Evolutionary conservation across 1,284 basidiomycete genomes (phyloP).

Genomic region (Marasmius sp.): DNA sequence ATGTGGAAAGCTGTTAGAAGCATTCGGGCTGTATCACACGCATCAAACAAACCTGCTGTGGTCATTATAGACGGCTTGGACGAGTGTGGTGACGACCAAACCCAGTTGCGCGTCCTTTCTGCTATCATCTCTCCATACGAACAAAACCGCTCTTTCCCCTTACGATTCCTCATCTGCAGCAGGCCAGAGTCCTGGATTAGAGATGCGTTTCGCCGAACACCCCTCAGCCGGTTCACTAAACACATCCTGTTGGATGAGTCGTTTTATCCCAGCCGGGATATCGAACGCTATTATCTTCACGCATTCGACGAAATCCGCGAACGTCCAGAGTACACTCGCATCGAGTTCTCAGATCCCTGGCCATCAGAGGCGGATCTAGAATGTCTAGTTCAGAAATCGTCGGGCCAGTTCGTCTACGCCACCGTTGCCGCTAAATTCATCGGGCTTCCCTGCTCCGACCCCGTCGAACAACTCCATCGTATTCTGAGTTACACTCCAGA

Average conservation of each 20-base stretch:
- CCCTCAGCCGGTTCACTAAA: neutral
- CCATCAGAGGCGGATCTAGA: conserved; percentile 13
- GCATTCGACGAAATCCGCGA: neutral
- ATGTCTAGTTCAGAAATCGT: conserved; percentile 19
- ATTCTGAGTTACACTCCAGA: conserved; percentile 6
- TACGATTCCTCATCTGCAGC: neutral
- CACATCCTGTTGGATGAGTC: neutral
- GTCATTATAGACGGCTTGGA: neutral
- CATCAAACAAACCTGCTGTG: neutral
- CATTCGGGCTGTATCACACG: neutral
- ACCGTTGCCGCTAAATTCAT: conserved; percentile 25
- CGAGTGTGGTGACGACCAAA: neutral
- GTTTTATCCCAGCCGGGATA: too few relatives aligned
- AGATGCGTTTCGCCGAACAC: neutral
- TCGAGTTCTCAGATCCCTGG: neutral
- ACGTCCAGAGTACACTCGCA: neutral
- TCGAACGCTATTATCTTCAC: neutral
- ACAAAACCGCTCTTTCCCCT: neutral
- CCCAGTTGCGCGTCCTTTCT: neutral
- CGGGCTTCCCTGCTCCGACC: conserved; percentile 18
- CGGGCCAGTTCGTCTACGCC: conserved; percentile 25
- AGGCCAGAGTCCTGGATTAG: neutral
- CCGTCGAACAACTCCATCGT: conserved; percentile 21
- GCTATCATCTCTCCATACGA: neutral
- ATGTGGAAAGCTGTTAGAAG: neutral